Evolutionary conservation across 2,329 filamentous ascomycete species (phyloP).

Genomic region (Microascus cirrosus): DNA sequence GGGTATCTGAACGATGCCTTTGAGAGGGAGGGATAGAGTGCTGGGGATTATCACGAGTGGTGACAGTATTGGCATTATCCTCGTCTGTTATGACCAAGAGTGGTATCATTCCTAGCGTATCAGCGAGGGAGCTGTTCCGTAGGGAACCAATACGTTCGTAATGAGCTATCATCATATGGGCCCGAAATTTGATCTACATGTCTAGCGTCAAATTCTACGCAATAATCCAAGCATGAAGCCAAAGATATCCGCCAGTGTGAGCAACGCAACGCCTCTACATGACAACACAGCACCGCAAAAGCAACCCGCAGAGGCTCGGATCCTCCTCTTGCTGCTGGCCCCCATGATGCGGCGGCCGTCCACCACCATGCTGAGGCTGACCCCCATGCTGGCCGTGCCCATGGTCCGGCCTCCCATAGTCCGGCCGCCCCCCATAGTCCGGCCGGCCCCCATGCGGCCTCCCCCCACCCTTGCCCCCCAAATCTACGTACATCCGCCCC

Average conservation of each 20-base stretch:
- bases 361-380: conserved; percentile 25
- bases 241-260: neutral
- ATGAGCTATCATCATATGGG: neutral
- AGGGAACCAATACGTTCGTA: no score
- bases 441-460: conserved; percentile 15
- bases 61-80: neutral
- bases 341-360: conserved; percentile 28
- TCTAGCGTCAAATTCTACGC: neutral
- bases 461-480: conserved; percentile 53
- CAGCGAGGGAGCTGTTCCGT: no score
- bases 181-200: neutral
- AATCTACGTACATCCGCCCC: conserved; percentile 78
- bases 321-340: conserved; percentile 34
- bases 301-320: neutral
- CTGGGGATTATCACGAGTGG: neutral
- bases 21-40: conserved; percentile 38
- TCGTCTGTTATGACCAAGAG: neutral
- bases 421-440: conserved; percentile 26
- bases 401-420: conserved; percentile 29
- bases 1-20: conserved; percentile 56
- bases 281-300: conserved; percentile 51
- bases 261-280: conserved; percentile 40
- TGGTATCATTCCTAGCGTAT: neutral
- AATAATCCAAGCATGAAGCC: neutral
- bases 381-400: conserved; percentile 22